Evolutionary conservation across 129 eudicot genomes (phyloP).

Genomic region (Flaveria robusta): DNA sequence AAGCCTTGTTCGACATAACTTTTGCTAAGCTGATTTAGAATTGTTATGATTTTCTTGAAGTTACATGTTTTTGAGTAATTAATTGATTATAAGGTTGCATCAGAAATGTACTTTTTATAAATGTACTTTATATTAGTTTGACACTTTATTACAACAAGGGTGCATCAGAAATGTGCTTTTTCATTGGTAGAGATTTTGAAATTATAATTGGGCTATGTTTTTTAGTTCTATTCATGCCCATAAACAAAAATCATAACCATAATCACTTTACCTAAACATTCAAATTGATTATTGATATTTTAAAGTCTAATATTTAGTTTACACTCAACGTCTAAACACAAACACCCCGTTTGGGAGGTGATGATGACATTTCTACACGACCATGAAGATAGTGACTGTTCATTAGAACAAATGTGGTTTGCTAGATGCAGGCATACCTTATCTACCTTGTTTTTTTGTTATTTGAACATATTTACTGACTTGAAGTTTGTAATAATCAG

Average conservation of each 20-base stretch:
- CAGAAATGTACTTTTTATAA: not conserved
- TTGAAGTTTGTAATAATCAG: not conserved
- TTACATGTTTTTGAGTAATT: constrained; percentile 22
- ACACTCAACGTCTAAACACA: not conserved
- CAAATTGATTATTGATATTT: not conserved
- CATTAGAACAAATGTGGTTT: not conserved
- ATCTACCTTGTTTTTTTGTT: not conserved
- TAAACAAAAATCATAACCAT: not conserved
- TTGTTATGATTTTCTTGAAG: not conserved
- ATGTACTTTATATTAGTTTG: too few relatives aligned
- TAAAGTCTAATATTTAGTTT: not conserved
- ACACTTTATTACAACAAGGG: not conserved
- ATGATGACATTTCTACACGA: not conserved
- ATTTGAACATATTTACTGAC: not conserved
- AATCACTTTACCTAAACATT: not conserved
- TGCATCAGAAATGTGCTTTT: not conserved
- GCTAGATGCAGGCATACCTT: not conserved
- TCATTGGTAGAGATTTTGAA: not conserved
- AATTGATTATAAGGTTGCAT: not conserved
- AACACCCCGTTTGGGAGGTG: not conserved
- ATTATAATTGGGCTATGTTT: not conserved
- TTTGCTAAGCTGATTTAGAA: constrained; percentile 10
- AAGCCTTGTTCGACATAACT: constrained; percentile 19
- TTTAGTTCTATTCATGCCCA: not conserved
- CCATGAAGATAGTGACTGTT: not conserved